phyloP scores from a whole-genome alignment of 2,329 filamentous ascomycete species.

The Penicillium sp. region DNA sequence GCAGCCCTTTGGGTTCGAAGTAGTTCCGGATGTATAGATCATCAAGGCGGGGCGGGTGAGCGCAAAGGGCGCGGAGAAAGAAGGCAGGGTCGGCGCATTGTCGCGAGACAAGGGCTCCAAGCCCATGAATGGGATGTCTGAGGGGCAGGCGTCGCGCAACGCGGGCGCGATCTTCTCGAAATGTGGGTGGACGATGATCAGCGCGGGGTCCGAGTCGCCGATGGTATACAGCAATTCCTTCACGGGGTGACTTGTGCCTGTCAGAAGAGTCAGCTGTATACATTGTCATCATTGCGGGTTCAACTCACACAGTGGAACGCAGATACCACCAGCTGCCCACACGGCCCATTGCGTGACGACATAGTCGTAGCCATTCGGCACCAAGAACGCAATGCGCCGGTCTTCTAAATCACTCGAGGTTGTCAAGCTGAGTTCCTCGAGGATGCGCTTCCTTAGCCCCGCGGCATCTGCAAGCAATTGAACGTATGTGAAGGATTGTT shows the following conservation, averaged over 20 bases:
- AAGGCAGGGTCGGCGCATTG: constrained; percentile 30
- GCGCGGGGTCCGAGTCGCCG: constrained; percentile 44
- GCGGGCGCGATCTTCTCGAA: constrained; percentile 38
- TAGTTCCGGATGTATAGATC: constrained; percentile 48
- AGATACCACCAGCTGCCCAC: constrained; percentile 48
- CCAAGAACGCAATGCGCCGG: constrained; percentile 41
- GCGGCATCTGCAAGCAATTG: constrained; percentile 45
- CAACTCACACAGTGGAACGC: constrained; percentile 46
- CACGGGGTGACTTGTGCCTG: constrained; percentile 45
- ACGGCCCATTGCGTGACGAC: constrained; percentile 47
- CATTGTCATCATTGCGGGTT: neutral
- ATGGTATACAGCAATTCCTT: constrained; percentile 47
- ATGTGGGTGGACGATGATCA: constrained; percentile 44
- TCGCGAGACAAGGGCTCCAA: constrained; percentile 28
- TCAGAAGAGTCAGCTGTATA: constrained; percentile 5
- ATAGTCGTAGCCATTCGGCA: constrained; percentile 46
- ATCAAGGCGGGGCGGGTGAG: constrained; percentile 41
- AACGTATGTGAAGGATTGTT: constrained; percentile 42
- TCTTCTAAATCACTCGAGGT: constrained; percentile 37
- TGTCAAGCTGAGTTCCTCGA: constrained; percentile 32
- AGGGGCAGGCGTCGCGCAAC: constrained; percentile 32
- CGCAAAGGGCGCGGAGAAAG: constrained; percentile 32
- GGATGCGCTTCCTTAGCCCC: constrained; percentile 37
- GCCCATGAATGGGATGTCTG: constrained; percentile 34
- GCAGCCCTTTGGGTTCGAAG: constrained; percentile 46